A percentile compares a stretch with the other conserved stretches of the same genome.
These are phyloP conservation scores for Syncephalis plumigaleata DNA, from an alignment of 371 early-diverging fungal species.

Conservation along the genomic window DNA sequence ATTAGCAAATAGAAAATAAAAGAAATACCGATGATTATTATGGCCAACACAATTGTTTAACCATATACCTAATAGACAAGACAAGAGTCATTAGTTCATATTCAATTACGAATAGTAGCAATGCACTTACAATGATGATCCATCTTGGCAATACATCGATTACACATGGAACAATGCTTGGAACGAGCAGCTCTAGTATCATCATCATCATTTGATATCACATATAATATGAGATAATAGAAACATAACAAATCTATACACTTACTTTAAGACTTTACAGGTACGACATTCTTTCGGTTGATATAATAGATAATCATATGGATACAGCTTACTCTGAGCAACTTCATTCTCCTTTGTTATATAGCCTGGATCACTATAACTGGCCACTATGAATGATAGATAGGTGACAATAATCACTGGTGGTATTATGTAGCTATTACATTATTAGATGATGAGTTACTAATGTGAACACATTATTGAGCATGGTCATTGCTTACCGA, in stretches of 20 bases:
- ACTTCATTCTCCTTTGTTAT: constrained; percentile 32
- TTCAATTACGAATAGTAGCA: constrained; percentile 29
- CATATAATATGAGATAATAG: no score
- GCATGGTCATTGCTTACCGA: constrained; percentile 3
- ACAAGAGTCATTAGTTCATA: not conserved
- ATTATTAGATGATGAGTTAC: not conserved
- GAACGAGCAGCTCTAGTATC: constrained; percentile 87
- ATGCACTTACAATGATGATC: constrained; percentile 90
- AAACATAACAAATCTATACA: not conserved
- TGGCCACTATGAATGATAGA: constrained; percentile 28
- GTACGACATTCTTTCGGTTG: constrained; percentile 41
- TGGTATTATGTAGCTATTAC: constrained; percentile 23
- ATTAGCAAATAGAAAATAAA: not conserved
- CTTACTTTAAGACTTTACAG: constrained; percentile 43
- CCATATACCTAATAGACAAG: constrained; percentile 31
- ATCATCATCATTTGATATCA: no score
- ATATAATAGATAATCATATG: constrained; percentile 42
- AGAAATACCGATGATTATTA: constrained; percentile 4
- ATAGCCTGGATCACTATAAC: constrained; percentile 41
- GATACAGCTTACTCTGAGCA: constrained; percentile 25
- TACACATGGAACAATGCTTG: constrained; percentile 95
- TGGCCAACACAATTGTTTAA: constrained; percentile 60
- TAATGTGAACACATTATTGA: not conserved
- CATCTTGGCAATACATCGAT: constrained; percentile 91
- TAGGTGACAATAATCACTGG: constrained; percentile 34